phyloP scores from a whole-genome alignment of 192 early-diverging fungal genomes.

The Umbelopsis ramanniana region DNA sequence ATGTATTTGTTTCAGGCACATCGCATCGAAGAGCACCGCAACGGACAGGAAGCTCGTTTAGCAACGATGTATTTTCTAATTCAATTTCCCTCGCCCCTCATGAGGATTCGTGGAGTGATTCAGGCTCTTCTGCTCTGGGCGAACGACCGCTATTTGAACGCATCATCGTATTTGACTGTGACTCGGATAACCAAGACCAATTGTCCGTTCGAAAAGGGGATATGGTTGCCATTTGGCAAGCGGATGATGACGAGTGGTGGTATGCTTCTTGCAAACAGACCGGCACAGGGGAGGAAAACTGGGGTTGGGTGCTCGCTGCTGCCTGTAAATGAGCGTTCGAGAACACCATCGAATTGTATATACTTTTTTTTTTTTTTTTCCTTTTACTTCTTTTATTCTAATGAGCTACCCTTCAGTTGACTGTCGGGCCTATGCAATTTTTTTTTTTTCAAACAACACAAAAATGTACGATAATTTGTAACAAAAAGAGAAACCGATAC shows the following conservation, averaged over 20 bases:
- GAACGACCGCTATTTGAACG: constrained; percentile 10
- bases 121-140: neutral
- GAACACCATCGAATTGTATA: too few relatives aligned
- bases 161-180: neutral
- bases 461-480: too few relatives aligned
- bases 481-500: too few relatives aligned
- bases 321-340: constrained; percentile 6
- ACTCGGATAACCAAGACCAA: neutral
- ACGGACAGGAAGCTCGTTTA: neutral
- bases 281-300: neutral
- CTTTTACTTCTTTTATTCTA: neutral
- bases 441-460: too few relatives aligned
- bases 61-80: neutral
- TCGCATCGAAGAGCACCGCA: neutral
- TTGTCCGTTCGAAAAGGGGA: constrained; percentile 8
- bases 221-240: constrained; percentile 6
- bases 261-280: constrained; percentile 1
- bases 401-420: neutral
- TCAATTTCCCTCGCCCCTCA: neutral
- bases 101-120: neutral
- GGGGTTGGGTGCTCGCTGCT: constrained; percentile 9
- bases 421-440: too few relatives aligned
- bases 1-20: neutral
- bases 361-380: neutral
- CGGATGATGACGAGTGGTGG: constrained; percentile 21